Conservation (phyloP, 2,329 filamentous ascomycete species). For the Pseudogymnoascus verrucosus region DNA sequence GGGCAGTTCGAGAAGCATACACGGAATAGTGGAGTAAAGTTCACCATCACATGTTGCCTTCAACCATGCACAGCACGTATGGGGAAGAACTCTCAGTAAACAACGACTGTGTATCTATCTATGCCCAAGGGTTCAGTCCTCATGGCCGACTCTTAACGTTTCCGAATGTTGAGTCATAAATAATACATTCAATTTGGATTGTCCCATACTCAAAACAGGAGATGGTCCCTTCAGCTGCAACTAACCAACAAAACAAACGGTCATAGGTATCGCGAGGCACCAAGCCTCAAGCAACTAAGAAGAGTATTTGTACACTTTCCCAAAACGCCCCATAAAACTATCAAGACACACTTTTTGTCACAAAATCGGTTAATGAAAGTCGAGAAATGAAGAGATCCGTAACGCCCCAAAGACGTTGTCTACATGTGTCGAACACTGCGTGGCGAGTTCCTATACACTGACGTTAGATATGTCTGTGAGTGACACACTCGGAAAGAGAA, state of each 20-base stretch:
- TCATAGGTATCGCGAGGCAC: slow-evolving; percentile 3
- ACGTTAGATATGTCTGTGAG: not conserved
- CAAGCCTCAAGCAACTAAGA: not conserved
- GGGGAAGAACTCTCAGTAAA: not conserved
- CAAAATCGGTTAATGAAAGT: slow-evolving; percentile 14
- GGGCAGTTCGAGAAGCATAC: not conserved
- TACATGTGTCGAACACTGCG: slow-evolving; percentile 12
- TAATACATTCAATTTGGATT: slow-evolving; percentile 7
- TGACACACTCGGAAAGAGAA: not conserved
- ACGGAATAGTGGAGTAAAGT: not conserved
- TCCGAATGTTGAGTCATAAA: not conserved
- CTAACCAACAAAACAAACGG: slow-evolving; percentile 1
- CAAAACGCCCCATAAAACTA: not conserved
- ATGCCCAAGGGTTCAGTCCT: not conserved
- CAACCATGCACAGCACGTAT: not conserved
- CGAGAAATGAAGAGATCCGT: slow-evolving; percentile 12
- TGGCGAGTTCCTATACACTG: slow-evolving; percentile 11
- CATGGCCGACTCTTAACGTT: not conserved
- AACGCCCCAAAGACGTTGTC: slow-evolving; percentile 11
- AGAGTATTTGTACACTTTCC: slow-evolving; percentile 6
- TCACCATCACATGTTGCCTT: not conserved
- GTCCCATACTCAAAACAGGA: not conserved
- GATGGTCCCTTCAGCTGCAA: not conserved
- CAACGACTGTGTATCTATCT: slow-evolving; percentile 1
- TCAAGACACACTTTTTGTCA: not conserved